phyloP scores from a whole-genome alignment of 805 yeast genomes.

The Candida chilensis region DNA sequence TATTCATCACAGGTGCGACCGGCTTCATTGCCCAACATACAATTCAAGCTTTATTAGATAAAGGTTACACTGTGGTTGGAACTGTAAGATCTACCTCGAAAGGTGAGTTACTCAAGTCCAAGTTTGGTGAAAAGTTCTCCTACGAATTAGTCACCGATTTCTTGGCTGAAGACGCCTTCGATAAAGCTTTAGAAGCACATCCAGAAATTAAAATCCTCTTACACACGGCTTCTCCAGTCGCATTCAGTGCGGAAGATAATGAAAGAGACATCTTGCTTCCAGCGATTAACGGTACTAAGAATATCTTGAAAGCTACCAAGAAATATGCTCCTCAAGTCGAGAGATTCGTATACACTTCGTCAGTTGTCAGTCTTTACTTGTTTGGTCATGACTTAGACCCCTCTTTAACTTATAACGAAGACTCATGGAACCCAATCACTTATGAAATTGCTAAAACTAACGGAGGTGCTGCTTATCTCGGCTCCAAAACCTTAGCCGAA shows the following conservation, averaged over 20 bases:
- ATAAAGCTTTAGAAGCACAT: constrained; percentile 31
- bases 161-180: constrained; percentile 33
- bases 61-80: constrained; percentile 38
- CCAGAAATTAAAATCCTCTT: constrained; percentile 31
- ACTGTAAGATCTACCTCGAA: constrained; percentile 37
- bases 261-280: constrained; percentile 45
- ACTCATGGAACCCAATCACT: constrained; percentile 27
- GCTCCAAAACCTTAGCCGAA: constrained; percentile 50
- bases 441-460: constrained; percentile 17
- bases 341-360: constrained; percentile 45
- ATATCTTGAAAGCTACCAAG: constrained; percentile 34
- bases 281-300: constrained; percentile 46
- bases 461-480: constrained; percentile 17
- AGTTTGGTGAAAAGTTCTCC: constrained; percentile 17
- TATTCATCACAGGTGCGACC: constrained; percentile 43
- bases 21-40: constrained; percentile 47
- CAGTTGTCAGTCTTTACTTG: constrained; percentile 37
- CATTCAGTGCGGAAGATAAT: constrained; percentile 24
- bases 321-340: constrained; percentile 32
- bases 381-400: constrained; percentile 22
- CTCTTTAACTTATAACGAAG: constrained; percentile 21
- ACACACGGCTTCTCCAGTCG: constrained; percentile 46
- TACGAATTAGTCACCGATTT: constrained; percentile 25
- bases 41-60: constrained; percentile 25
- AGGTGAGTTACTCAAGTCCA: constrained; percentile 23